A percentile compares a stretch with the other conserved stretches of the same genome.
phyloP scores from a whole-genome alignment of 345 rosid genomes.

The Syzygium grande region DNA sequence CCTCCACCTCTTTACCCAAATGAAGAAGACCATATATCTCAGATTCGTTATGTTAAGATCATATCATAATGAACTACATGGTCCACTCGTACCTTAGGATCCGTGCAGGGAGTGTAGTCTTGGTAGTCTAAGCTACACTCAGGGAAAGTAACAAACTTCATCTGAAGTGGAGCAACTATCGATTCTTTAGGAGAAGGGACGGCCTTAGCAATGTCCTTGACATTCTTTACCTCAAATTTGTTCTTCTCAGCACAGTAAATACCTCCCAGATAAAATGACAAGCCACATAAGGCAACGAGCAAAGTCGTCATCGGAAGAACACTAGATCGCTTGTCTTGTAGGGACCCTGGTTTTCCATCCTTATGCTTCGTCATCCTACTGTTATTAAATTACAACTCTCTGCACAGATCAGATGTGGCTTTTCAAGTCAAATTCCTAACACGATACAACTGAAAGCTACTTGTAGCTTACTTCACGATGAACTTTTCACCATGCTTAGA shows the following conservation, averaged over 20 bases:
- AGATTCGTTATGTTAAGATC: background rate
- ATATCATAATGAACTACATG: background rate
- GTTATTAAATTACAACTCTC: background rate
- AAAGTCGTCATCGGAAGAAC: constrained; percentile 42
- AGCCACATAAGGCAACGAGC: constrained; percentile 54
- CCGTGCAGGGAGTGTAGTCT: constrained; percentile 98
- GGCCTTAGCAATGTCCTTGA: constrained; percentile 25
- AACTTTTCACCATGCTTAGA: background rate
- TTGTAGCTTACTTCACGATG: background rate
- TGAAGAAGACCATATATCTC: background rate
- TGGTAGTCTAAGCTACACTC: constrained; percentile 81
- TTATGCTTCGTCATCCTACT: constrained; percentile 63
- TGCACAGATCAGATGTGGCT: constrained; percentile 29
- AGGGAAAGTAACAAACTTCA: constrained; percentile 47
- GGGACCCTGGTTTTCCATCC: constrained; percentile 58
- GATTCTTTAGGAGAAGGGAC: constrained; percentile 48
- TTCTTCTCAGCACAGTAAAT: constrained; percentile 62
- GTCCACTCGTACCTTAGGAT: constrained; percentile 58
- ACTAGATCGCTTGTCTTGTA: constrained; percentile 40
- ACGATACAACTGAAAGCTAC: background rate
- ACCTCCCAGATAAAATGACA: constrained; percentile 92
- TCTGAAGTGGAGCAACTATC: constrained; percentile 34
- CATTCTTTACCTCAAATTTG: constrained; percentile 9
- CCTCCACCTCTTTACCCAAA: constrained; percentile 72
- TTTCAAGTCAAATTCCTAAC: constrained; percentile 3